Base-by-base conservation (phyloP, 352 stramenopile genomes). In the Phytopythium aichiense region DNA sequence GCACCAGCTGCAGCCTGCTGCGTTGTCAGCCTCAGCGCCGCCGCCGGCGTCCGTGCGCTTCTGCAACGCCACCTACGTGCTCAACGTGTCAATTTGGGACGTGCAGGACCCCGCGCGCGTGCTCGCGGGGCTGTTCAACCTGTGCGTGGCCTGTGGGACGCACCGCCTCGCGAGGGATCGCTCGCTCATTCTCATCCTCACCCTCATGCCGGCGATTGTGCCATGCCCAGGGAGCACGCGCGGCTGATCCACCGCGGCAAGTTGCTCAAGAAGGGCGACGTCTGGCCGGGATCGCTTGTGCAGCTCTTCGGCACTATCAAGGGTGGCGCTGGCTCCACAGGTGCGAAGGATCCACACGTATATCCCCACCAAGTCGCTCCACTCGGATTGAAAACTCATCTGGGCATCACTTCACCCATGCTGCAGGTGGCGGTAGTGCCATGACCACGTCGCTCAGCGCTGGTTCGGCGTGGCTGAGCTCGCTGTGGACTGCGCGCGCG, bases 271-370 rank as follows among this genome's bases (percentile, higher is more conserved):
- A 91, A 84, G 51, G 84, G 81, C 0, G 86, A 94, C 35, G 77
- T 92, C 18, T 94, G 86, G 86, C 86, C 86, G 16, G 83, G 86
- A 31, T 78, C 80, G 0, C 76, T 91, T 23, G 84, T 94, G 43
- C 86, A 94, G 77, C 78, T 94, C 56, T 89, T 94, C 61, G 86
- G 86, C 6, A 92, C 81, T 16, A 69, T 72, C 40, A 91, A 81
- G 60, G 64, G 67, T 33, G 18, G 37, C 55, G 15, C 37, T 37
- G 51, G 16, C 30, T n/a, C 22, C 15, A 25, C 57, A 40, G 56
- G 48, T 54, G 48, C 23, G 46, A 33, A 12, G 28, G 28, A 30
- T 30, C 2, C 28, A 4, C 28, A 4, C 28, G 28, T 30, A 30
- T 30, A 30, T 4, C 28, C 28, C 45, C 2, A 58, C 3, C 23